These are phyloP conservation scores for Bipolaris bicolor DNA, from an alignment of 2,329 filamentous ascomycete species.

Conservation along the genomic window DNA sequence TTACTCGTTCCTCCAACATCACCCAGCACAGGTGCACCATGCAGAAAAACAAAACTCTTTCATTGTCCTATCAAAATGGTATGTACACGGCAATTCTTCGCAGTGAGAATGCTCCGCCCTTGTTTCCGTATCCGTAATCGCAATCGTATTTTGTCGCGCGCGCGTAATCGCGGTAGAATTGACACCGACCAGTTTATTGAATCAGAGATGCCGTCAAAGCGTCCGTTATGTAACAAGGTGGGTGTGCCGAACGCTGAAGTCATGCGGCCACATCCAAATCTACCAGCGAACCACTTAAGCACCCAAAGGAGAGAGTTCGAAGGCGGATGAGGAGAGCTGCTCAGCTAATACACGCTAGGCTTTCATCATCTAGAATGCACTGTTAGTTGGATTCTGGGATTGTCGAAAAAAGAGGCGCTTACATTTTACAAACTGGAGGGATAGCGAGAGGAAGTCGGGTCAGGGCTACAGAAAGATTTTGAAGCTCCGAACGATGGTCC, in stretches of 20 bases:
- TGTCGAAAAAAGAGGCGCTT: slow-evolving; percentile 55
- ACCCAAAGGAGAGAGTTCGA: slow-evolving; percentile 84
- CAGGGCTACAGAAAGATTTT: slow-evolving; percentile 44
- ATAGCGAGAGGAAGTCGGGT: slow-evolving; percentile 65
- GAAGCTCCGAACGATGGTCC: slow-evolving; percentile 19
- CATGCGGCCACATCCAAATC: slow-evolving; percentile 74
- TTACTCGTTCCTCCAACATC: not conserved
- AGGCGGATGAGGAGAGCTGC: slow-evolving; percentile 69
- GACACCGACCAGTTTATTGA: slow-evolving; percentile 63
- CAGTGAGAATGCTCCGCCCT: not conserved
- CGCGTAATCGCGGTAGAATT: slow-evolving; percentile 6
- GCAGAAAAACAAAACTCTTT: slow-evolving; percentile 5
- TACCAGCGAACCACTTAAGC: slow-evolving; percentile 84
- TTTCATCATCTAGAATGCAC: slow-evolving; percentile 89
- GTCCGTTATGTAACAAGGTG: slow-evolving; percentile 97
- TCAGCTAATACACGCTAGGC: slow-evolving; percentile 96
- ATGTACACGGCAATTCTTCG: slow-evolving; percentile 5
- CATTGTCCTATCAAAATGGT: slow-evolving; percentile 8
- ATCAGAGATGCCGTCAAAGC: slow-evolving; percentile 98
- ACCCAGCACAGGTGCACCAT: slow-evolving; percentile 4
- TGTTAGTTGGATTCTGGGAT: slow-evolving; percentile 29
- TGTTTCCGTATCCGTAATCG: not conserved
- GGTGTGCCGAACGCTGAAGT: slow-evolving; percentile 99
- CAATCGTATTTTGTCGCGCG: slow-evolving; percentile 3
- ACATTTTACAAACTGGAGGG: slow-evolving; percentile 99